A percentile compares a stretch with the other conserved stretches of the same genome.
phyloP scores from a whole-genome alignment of 2,329 filamentous ascomycete species.

The Mariannaea sp. region DNA sequence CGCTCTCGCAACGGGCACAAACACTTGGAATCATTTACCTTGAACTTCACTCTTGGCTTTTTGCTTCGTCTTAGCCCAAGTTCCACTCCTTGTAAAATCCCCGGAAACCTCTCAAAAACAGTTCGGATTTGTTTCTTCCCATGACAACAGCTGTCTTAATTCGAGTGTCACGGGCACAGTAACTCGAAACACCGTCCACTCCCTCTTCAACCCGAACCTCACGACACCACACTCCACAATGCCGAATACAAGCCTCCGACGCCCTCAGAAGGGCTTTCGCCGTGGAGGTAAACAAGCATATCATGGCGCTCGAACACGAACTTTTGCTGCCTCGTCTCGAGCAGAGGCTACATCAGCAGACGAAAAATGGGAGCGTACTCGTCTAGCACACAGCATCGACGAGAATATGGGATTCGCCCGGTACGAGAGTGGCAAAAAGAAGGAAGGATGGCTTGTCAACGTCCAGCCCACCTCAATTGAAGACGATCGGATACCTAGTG shows the following conservation, averaged over 20 bases:
- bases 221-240: constrained; percentile 45
- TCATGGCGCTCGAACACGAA: constrained; percentile 73
- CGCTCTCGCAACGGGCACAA: constrained; percentile 31
- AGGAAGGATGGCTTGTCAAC: constrained; percentile 92
- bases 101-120: neutral
- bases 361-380: constrained; percentile 87
- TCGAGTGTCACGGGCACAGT: constrained; percentile 25
- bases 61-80: constrained; percentile 14
- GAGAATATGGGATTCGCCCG: constrained; percentile 92
- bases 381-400: constrained; percentile 86
- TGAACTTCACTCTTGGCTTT: constrained; percentile 29
- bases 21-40: constrained; percentile 26
- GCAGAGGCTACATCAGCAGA: constrained; percentile 88
- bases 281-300: constrained; percentile 71
- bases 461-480: constrained; percentile 89
- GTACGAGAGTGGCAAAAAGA: constrained; percentile 83
- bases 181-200: constrained; percentile 26
- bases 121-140: constrained; percentile 16
- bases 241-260: constrained; percentile 64
- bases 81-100: constrained; percentile 15
- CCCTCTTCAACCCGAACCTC: neutral
- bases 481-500: constrained; percentile 81
- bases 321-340: constrained; percentile 77
- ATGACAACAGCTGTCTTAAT: constrained; percentile 23
- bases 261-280: constrained; percentile 69